These are phyloP conservation scores for Ustanciosporium gigantosporum DNA, from an alignment of 1,284 basidiomycete genomes.

Conservation along the genomic window DNA sequence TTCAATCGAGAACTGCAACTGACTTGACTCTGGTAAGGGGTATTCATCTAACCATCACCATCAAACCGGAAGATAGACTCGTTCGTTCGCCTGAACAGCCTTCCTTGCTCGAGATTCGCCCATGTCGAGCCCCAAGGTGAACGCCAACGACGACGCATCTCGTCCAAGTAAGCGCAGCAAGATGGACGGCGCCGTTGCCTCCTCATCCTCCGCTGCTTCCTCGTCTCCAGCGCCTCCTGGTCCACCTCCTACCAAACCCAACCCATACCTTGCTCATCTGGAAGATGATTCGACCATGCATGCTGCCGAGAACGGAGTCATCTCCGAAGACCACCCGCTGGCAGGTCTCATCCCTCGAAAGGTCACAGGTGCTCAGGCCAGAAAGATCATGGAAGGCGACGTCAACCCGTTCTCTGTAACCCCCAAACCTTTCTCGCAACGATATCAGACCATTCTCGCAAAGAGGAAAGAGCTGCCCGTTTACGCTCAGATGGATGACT, in stretches of 20 bases:
- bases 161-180: constrained; percentile 43
- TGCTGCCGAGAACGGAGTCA: constrained; percentile 5
- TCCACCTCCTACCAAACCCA: constrained; percentile 13
- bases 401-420: constrained; percentile 75
- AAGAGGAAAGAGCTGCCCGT: constrained; percentile 87
- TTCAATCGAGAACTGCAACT: no score
- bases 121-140: constrained; percentile 20
- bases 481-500: constrained; percentile 88
- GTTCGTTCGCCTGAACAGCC: no score
- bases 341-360: constrained; percentile 77
- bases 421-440: constrained; percentile 71
- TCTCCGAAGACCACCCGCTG: constrained; percentile 66
- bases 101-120: neutral
- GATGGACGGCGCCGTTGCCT: constrained; percentile 16
- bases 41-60: no score
- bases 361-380: constrained; percentile 74
- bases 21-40: no score
- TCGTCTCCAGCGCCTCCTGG: constrained; percentile 1
- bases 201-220: neutral
- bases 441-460: constrained; percentile 85
- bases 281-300: constrained; percentile 9
- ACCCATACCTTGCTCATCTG: constrained; percentile 54
- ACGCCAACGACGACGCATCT: constrained; percentile 22
- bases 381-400: constrained; percentile 76
- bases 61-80: no score